Percentiles rank a stretch among this genome's conserved stretches.
These are phyloP conservation scores for Clonostachys byssicola DNA, from an alignment of 2,329 filamentous ascomycete genomes.

Conservation along the genomic window DNA sequence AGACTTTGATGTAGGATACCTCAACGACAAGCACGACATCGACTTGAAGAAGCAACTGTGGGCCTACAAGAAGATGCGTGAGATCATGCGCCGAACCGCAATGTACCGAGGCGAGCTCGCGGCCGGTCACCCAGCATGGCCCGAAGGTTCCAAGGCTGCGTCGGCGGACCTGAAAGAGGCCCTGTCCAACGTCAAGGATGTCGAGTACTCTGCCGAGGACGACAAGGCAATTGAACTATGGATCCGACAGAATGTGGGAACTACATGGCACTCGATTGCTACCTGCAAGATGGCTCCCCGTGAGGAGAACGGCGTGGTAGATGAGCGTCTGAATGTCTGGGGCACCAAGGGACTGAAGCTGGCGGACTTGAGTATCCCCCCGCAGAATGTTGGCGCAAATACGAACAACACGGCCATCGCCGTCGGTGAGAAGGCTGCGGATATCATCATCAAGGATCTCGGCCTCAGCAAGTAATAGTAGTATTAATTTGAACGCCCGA, in stretches of 20 bases:
- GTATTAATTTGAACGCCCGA: too few relatives aligned
- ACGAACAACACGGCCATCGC: conserved; percentile 41
- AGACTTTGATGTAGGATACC: conserved; percentile 52
- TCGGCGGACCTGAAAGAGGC: conserved; percentile 24
- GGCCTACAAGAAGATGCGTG: conserved; percentile 59
- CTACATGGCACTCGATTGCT: conserved; percentile 27
- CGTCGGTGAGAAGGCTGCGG: conserved; percentile 40
- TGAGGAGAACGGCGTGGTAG: conserved; percentile 30
- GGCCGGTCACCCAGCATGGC: conserved; percentile 34
- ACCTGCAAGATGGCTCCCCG: conserved; percentile 29
- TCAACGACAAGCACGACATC: conserved; percentile 30
- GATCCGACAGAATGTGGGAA: conserved; percentile 26
- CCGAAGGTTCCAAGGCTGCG: conserved; percentile 27
- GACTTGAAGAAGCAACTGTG: conserved; percentile 57
- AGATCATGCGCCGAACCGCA: conserved; percentile 50
- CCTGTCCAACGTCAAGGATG: conserved; percentile 16
- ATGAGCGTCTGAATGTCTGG: conserved; percentile 29
- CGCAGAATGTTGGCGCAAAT: conserved; percentile 35
- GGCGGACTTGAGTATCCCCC: conserved; percentile 22
- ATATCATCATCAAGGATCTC: conserved; percentile 28
- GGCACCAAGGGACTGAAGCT: conserved; percentile 29
- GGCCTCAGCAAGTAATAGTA: conserved; percentile 3
- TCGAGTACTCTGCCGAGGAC: conserved; percentile 39
- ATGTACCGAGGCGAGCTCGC: conserved; percentile 42
- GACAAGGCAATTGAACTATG: conserved; percentile 37